Evolutionary conservation across 1,284 basidiomycete species (phyloP).

Genomic region (Heterobasidion irregulare): DNA sequence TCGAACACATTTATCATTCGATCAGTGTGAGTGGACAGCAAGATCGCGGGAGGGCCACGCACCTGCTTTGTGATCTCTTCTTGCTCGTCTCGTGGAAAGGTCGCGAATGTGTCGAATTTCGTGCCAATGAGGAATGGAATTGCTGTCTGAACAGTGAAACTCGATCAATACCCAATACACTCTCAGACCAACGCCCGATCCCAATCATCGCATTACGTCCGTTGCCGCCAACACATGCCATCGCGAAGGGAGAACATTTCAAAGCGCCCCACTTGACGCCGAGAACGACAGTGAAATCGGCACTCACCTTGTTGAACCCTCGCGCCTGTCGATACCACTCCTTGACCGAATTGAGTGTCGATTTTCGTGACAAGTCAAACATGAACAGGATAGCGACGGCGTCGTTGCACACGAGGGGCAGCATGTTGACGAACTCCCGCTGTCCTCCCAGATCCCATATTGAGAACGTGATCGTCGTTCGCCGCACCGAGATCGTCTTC

Average conservation of each 20-base stretch:
- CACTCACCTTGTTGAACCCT: constrained; percentile 91
- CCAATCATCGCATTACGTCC: too few relatives aligned
- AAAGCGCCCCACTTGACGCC: too few relatives aligned
- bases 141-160: constrained; percentile 60
- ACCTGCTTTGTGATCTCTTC: constrained; percentile 95
- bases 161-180: neutral
- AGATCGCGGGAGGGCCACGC: constrained; percentile 1
- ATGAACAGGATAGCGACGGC: constrained; percentile 99
- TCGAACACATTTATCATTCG: neutral
- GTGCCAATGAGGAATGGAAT: constrained; percentile 96
- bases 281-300: neutral
- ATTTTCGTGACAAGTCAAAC: constrained; percentile 97
- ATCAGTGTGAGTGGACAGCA: constrained; percentile 5
- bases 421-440: constrained; percentile 98
- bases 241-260: neutral
- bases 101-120: constrained; percentile 96
- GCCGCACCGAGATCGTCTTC: constrained; percentile 94
- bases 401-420: constrained; percentile 96
- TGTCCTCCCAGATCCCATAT: constrained; percentile 99
- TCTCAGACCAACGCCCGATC: neutral
- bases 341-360: constrained; percentile 95
- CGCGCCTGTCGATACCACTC: constrained; percentile 99
- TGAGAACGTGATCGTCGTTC: constrained; percentile 98
- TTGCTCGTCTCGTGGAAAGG: constrained; percentile 93
- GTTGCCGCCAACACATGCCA: neutral